phyloP scores from a whole-genome alignment of 495 filamentous ascomycete species.

The Trichoderma reesei region DNA sequence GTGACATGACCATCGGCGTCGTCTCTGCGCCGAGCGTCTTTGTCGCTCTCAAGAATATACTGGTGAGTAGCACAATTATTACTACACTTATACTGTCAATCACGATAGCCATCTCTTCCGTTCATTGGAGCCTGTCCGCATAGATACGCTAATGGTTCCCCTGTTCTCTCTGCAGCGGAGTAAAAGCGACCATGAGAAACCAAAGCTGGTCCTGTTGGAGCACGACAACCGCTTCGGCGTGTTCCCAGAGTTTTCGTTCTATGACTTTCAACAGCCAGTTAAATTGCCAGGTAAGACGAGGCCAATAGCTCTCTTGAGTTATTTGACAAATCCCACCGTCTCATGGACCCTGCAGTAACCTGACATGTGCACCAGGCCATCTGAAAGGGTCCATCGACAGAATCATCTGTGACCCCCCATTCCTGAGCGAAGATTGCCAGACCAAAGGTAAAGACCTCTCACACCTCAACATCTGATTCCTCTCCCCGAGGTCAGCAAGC shows the following conservation, averaged over 20 bases:
- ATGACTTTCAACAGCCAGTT: slow-evolving; percentile 61
- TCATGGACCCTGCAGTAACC: background rate
- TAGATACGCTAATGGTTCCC: slow-evolving; percentile 8
- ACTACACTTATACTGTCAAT: too few relatives aligned
- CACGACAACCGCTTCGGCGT: slow-evolving; percentile 62
- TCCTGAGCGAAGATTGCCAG: slow-evolving; percentile 70
- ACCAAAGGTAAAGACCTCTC: slow-evolving; percentile 50
- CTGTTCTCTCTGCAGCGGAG: slow-evolving; percentile 19
- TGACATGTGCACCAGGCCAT: slow-evolving; percentile 21
- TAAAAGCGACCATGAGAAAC: slow-evolving; percentile 27
- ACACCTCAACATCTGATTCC: background rate
- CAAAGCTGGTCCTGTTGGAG: slow-evolving; percentile 55
- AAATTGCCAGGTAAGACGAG: slow-evolving; percentile 43
- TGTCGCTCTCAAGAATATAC: slow-evolving; percentile 58
- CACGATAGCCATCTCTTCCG: background rate
- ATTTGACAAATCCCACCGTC: background rate
- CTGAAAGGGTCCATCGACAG: slow-evolving; percentile 56
- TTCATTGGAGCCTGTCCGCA: too few relatives aligned
- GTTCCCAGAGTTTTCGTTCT: slow-evolving; percentile 59
- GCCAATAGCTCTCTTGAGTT: background rate
- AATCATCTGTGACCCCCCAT: slow-evolving; percentile 68
- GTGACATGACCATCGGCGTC: slow-evolving; percentile 49
- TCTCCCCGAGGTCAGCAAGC: background rate
- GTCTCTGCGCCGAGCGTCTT: slow-evolving; percentile 71
- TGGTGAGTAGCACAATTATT: slow-evolving; percentile 32